phyloP scores from a whole-genome alignment of 202 grass and related monocot genomes.

The Panicum virgatum region DNA sequence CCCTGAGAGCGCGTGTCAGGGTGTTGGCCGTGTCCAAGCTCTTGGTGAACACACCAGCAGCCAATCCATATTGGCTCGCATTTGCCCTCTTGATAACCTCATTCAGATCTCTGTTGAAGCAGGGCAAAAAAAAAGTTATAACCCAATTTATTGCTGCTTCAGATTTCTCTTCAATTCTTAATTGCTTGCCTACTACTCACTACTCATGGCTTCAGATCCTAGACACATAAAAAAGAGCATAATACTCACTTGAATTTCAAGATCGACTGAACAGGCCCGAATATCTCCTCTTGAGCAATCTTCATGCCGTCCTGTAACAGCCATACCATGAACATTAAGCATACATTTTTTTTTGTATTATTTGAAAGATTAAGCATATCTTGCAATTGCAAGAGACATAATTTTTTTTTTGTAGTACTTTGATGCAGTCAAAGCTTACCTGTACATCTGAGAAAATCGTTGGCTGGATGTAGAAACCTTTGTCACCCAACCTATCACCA shows the following conservation, averaged over 20 bases:
- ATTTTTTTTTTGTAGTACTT: no score
- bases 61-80: conserved; percentile 61
- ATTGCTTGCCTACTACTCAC: background rate
- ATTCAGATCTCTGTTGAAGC: conserved; percentile 61
- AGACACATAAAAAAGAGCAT: background rate
- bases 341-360: background rate
- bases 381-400: background rate
- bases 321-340: conserved; percentile 13
- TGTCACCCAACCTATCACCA: conserved; percentile 74
- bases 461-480: conserved; percentile 94
- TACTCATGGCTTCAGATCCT: background rate
- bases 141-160: background rate
- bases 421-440: conserved; percentile 42
- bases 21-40: conserved; percentile 89
- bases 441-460: conserved; percentile 90
- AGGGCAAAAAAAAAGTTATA: background rate
- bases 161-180: background rate
- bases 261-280: conserved; percentile 93
- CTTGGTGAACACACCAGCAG: conserved; percentile 88
- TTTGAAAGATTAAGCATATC: conserved; percentile 5
- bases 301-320: conserved; percentile 73
- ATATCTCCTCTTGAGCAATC: conserved; percentile 95
- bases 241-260: conserved; percentile 92
- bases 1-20: conserved; percentile 61
- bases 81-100: conserved; percentile 93